Evolutionary conservation across 306 rosid genomes (phyloP).

Genomic region (Erythrophleum fordii): DNA sequence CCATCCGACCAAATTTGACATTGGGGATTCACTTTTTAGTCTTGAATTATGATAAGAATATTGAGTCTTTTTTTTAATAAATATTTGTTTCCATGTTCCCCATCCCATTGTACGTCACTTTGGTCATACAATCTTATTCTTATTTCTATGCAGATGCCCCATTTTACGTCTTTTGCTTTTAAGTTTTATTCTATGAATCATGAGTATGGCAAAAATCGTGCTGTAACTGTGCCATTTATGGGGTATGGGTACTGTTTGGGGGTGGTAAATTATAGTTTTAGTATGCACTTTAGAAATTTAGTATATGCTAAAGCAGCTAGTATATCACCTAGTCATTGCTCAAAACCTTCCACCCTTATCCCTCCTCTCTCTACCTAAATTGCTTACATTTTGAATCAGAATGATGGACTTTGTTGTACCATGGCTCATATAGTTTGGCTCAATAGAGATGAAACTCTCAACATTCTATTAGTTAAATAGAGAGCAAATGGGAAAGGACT

Average conservation of each 20-base stretch:
- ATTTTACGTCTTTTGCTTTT: not conserved
- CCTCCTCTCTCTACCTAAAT: not conserved
- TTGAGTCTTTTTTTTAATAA: not conserved
- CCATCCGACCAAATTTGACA: no score
- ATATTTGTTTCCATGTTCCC: not conserved
- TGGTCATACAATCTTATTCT: not conserved
- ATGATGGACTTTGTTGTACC: not conserved
- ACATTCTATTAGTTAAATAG: not conserved
- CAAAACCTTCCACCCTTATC: not conserved
- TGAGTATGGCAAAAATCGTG: no score
- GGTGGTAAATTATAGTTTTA: no score
- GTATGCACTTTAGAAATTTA: no score
- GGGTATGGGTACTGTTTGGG: no score
- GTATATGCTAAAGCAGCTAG: no score
- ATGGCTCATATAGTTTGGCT: not conserved
- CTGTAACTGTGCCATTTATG: no score
- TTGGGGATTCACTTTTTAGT: not conserved
- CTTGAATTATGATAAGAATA: not conserved
- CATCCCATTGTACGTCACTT: not conserved
- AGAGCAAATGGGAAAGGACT: not conserved
- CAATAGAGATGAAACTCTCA: not conserved
- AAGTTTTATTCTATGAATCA: not conserved
- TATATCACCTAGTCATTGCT: not conserved
- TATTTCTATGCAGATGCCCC: not conserved
- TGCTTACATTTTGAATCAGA: not conserved